Evolutionary conservation across 2,329 filamentous ascomycete species (phyloP).

Genomic region (Monosporascus sp.): DNA sequence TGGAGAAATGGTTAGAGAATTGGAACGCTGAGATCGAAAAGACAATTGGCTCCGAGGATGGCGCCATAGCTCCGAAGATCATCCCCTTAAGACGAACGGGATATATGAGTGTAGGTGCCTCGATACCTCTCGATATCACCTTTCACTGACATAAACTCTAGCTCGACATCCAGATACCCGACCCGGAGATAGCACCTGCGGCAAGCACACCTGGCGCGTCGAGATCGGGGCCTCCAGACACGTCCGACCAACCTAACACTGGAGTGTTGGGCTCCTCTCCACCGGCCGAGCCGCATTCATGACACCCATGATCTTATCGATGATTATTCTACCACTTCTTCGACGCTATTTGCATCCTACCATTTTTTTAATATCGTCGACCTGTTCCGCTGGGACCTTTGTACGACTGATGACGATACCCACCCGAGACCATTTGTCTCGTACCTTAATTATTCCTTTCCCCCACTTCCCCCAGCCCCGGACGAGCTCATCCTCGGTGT

Average conservation of each 20-base stretch:
- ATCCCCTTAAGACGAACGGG: conserved; percentile 76
- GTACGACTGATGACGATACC: conserved; percentile 26
- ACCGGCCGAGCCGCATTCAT: neutral
- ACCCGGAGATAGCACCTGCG: conserved; percentile 62
- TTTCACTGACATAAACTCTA: conserved; percentile 30
- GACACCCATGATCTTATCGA: neutral
- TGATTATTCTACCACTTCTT: conserved; percentile 7
- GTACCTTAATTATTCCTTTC: conserved; percentile 3
- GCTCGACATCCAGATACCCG: conserved; percentile 77
- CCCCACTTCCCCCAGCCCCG: neutral
- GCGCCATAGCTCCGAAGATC: conserved; percentile 58
- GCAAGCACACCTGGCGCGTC: conserved; percentile 39
- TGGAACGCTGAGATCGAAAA: conserved; percentile 76
- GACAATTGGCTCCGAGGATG: conserved; percentile 45
- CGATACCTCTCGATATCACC: neutral
- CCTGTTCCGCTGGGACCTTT: conserved; percentile 9
- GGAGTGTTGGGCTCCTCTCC: neutral
- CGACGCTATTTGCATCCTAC: conserved; percentile 8
- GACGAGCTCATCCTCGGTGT: neutral
- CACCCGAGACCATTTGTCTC: conserved; percentile 7
- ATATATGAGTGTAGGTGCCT: conserved; percentile 70
- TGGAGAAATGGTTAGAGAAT: conserved; percentile 78
- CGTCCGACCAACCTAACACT: conserved; percentile 1
- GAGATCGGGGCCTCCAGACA: conserved; percentile 23
- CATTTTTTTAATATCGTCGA: conserved; percentile 11